These are phyloP conservation scores for Plasmodium cynomolgi DNA, from an alignment of 169 alveolate genomes.

Conservation along the genomic window DNA sequence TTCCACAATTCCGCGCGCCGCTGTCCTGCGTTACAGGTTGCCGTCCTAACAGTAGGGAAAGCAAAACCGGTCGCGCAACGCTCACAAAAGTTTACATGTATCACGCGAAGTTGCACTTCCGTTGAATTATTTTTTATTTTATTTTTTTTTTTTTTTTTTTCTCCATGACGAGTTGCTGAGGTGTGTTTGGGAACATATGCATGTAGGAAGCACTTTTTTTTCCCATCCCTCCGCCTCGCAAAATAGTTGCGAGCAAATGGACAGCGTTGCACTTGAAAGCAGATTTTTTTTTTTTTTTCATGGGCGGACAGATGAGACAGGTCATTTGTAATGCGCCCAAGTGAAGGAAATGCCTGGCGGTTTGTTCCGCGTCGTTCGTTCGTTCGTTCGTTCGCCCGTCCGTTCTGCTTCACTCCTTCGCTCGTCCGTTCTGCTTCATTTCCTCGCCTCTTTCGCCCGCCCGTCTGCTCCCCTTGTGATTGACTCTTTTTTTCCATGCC, in stretches of 20 bases:
- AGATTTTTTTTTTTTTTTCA: not conserved
- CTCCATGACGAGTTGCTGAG: not conserved
- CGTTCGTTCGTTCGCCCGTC: not conserved
- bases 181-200: not conserved
- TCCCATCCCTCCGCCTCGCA: not conserved
- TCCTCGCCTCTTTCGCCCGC: not conserved
- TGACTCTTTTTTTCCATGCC: not conserved
- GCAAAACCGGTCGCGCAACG: not conserved
- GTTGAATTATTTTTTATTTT: not conserved
- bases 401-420: not conserved
- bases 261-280: constrained; percentile 43
- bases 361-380: not conserved
- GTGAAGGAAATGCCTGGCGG: not conserved
- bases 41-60: not conserved
- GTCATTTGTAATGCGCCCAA: not conserved
- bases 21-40: not conserved
- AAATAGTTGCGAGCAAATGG: not conserved
- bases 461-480: not conserved
- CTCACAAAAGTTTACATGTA: not conserved
- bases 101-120: not conserved
- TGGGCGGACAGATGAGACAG: not conserved
- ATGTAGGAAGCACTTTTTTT: not conserved
- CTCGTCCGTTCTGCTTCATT: not conserved
- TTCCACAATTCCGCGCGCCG: not conserved
- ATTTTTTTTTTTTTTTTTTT: not conserved